A percentile compares a stretch with the other conserved stretches of the same genome.
Evolutionary conservation across 495 filamentous ascomycete species (phyloP).

Genomic region (Penicillium cataractarum): DNA sequence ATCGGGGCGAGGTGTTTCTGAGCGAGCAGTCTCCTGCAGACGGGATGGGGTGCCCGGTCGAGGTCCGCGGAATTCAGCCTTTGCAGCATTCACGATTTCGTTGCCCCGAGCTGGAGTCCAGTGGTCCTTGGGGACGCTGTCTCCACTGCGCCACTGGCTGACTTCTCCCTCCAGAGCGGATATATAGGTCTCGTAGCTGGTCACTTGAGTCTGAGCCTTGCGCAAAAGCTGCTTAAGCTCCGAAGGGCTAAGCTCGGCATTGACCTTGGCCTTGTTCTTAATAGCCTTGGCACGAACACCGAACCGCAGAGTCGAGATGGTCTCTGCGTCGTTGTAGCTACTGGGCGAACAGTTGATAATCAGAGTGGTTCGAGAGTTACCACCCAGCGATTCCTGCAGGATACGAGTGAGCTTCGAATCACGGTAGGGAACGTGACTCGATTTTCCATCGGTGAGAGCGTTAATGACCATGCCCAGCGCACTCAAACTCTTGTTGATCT

Average conservation of each 20-base stretch:
- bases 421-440: conserved; percentile 94
- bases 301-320: conserved; percentile 88
- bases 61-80: conserved; percentile 60
- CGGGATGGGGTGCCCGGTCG: conserved; percentile 84
- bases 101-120: conserved; percentile 65
- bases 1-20: conserved; percentile 73
- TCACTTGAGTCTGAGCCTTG: conserved; percentile 88
- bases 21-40: conserved; percentile 55
- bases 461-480: conserved; percentile 99
- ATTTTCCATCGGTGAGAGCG: conserved; percentile 95
- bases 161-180: conserved; percentile 84
- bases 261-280: conserved; percentile 99
- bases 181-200: conserved; percentile 85
- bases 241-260: conserved; percentile 91
- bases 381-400: conserved; percentile 92
- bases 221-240: conserved; percentile 90
- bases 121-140: conserved; percentile 83
- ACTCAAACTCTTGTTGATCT: conserved; percentile 99
- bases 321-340: conserved; percentile 97
- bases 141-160: conserved; percentile 82
- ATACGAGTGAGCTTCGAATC: conserved; percentile 98
- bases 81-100: conserved; percentile 61
- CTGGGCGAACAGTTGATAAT: conserved; percentile 99
- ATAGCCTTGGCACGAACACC: conserved; percentile 97
- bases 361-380: conserved; percentile 94